Evolutionary conservation across 2,329 filamentous ascomycete genomes (phyloP).

Genomic region (Calonectria honghensis): DNA sequence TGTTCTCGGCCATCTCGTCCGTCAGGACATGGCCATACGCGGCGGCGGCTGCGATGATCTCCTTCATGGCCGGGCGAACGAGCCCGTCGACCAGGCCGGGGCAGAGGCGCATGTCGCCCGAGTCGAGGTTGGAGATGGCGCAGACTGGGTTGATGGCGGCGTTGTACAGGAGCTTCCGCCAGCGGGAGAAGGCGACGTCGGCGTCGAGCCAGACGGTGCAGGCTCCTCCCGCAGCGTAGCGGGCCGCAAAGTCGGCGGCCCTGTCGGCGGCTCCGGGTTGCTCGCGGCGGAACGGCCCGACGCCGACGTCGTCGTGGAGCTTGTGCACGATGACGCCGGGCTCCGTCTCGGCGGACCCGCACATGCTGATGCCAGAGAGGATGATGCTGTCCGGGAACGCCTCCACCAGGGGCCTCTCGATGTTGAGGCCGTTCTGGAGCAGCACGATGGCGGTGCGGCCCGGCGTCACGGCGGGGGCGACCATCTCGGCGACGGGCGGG

Average conservation of each 20-base stretch:
- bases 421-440: constrained; percentile 54
- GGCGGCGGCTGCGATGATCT: constrained; percentile 48
- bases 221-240: constrained; percentile 48
- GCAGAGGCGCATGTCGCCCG: constrained; percentile 52
- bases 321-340: constrained; percentile 50
- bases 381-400: constrained; percentile 49
- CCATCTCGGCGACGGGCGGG: constrained; percentile 45
- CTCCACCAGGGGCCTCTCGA: constrained; percentile 47
- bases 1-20: constrained; percentile 49
- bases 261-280: constrained; percentile 40
- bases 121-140: constrained; percentile 48
- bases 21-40: constrained; percentile 50
- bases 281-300: constrained; percentile 48
- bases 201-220: constrained; percentile 47
- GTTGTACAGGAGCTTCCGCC: constrained; percentile 53
- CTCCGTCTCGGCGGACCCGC: constrained; percentile 51
- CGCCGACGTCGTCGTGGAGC: constrained; percentile 47
- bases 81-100: constrained; percentile 49
- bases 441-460: constrained; percentile 49
- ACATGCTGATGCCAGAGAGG: constrained; percentile 53
- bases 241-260: constrained; percentile 49
- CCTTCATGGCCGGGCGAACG: constrained; percentile 51
- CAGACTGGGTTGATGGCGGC: constrained; percentile 51
- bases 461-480: constrained; percentile 49
- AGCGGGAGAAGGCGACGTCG: constrained; percentile 51